Evolutionary conservation across 2,329 filamentous ascomycete genomes (phyloP).

Genomic region (Didymella lethalis): DNA sequence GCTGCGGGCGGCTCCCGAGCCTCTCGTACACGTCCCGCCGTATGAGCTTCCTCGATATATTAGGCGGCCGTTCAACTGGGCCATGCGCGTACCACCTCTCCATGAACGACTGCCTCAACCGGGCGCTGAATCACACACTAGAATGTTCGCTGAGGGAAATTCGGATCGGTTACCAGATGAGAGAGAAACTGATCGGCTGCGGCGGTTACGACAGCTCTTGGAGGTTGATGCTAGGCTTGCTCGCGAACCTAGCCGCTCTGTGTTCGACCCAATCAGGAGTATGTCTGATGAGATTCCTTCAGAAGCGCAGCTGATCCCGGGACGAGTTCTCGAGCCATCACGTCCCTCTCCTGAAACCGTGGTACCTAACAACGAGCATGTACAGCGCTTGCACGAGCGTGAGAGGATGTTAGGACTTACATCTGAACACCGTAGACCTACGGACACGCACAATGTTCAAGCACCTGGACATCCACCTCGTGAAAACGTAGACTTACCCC

Average conservation of each 20-base stretch:
- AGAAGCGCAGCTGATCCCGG: neutral
- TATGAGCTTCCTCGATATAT: too few relatives aligned
- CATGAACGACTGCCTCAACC: neutral
- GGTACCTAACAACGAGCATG: neutral
- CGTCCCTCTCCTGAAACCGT: neutral
- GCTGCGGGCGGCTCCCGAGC: neutral
- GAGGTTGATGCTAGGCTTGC: neutral
- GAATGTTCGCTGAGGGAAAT: neutral
- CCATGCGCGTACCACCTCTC: neutral
- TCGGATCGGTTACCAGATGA: neutral
- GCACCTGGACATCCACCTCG: neutral
- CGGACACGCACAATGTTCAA: neutral
- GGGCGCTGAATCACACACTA: neutral
- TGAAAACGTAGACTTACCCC: neutral
- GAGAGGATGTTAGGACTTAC: too few relatives aligned
- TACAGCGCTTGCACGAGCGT: neutral
- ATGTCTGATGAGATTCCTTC: neutral
- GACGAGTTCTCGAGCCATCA: neutral
- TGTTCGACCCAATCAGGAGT: neutral
- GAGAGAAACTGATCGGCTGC: neutral
- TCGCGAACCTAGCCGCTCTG: too few relatives aligned
- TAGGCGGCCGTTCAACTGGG: too few relatives aligned
- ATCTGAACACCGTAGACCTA: neutral
- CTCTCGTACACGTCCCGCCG: too few relatives aligned
- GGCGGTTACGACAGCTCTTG: neutral